Base-by-base conservation (phyloP, 2,329 filamentous ascomycete species). In the Penicillium sp. region DNA sequence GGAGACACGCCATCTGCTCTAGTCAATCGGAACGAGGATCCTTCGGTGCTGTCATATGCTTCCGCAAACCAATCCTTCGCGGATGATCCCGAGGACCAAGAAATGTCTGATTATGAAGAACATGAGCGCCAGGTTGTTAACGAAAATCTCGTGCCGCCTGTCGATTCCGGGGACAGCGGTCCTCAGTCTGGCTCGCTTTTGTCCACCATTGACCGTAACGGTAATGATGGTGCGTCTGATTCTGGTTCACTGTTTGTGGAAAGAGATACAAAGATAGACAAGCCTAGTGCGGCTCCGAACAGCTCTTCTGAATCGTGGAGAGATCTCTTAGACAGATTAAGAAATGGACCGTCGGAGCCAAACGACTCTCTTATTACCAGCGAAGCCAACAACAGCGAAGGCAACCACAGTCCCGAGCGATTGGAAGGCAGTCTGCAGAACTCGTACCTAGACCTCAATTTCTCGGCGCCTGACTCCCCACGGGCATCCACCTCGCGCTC, bases 61-160 rank as follows among this genome's bases (percentile, higher is more conserved):
- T 66, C 64, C 16, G 60, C 58, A 35, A 62, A 62, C 32, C 59
- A 61, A 51, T 65, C 60, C 10, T 53, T 57, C 18, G 53, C 56
- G 4, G 39, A 57, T 18, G 40, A 51, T 18, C 34, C 56, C 10
- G 50, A 61, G 31, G 50, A 54, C 22, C 31, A 39, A 5, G 48
- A 46, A 20, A 35, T 26, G 20, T 18, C 38, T 14, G 44, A 29
- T 7, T n/a, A 31, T 24, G 43, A 48, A 48, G 50, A 29, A 7
- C 34, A 42, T 34, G 53, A 45, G 5, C 60, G 61, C 10, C 64
- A 65, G 40, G 54, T 64, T 18, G 58, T 65, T 14, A 44, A 57
- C 1, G 59, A 61, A 14, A 31, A 48, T 13, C 53, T 55, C 3
- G 10, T 39, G 11, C 37, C 34, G 13, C 47, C 49, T 35, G 22